phyloP scores from a whole-genome alignment of 768 basidiomycete genomes.

The Kwoniella newhampshirensis region DNA sequence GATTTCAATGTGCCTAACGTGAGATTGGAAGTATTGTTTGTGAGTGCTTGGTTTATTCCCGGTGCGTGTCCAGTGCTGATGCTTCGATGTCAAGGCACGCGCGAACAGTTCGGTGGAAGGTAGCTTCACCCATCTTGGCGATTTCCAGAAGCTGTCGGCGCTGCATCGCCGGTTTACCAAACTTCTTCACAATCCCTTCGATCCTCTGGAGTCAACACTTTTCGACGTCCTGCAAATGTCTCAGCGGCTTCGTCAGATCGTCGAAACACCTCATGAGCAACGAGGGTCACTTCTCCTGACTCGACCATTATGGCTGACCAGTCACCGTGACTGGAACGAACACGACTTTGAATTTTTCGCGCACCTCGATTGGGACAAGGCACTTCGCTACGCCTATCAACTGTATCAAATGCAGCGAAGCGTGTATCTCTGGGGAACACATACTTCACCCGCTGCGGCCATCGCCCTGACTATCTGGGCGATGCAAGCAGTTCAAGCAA shows the following conservation, averaged over 20 bases:
- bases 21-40: slow-evolving; percentile 18
- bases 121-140: slow-evolving; percentile 18
- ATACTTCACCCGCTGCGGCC: slow-evolving; percentile 1
- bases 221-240: slow-evolving; percentile 1
- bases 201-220: slow-evolving; percentile 3
- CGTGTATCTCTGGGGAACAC: slow-evolving; percentile 17
- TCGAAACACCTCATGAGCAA: slow-evolving; percentile 9
- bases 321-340: slow-evolving; percentile 16
- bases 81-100: neutral
- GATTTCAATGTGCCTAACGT: slow-evolving; percentile 14
- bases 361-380: slow-evolving; percentile 21
- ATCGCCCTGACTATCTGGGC: slow-evolving; percentile 23
- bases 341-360: slow-evolving; percentile 22
- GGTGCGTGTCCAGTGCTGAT: slow-evolving; percentile 8
- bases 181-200: slow-evolving; percentile 3
- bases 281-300: slow-evolving; percentile 7
- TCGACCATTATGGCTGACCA: slow-evolving; percentile 5
- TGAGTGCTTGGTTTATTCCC: slow-evolving; percentile 12
- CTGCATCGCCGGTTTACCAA: neutral
- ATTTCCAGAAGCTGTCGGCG: neutral
- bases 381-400: slow-evolving; percentile 18
- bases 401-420: slow-evolving; percentile 32
- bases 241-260: slow-evolving; percentile 8
- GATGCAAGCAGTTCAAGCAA: slow-evolving; percentile 8
- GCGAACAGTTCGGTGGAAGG: slow-evolving; percentile 7